Evolutionary conservation across 2,329 filamentous ascomycete genomes (phyloP).

Genomic region (Amauroascus verrucosus): DNA sequence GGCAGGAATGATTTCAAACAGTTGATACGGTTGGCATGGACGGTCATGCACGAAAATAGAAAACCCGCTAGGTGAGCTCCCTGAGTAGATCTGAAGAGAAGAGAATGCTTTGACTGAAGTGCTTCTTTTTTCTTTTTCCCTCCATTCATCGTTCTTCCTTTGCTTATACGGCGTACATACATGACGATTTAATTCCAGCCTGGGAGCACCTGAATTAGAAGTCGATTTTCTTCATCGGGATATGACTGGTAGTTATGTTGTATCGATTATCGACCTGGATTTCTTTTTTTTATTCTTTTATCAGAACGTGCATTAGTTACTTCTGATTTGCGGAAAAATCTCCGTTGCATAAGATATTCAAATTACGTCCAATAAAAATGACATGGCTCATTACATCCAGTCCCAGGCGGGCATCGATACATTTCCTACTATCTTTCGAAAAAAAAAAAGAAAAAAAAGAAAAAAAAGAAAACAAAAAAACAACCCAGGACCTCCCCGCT

Average conservation of each 20-base stretch:
- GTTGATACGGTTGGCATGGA: background rate
- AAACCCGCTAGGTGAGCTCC: background rate
- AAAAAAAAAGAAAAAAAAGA: too few species aligned
- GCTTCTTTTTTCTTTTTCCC: background rate
- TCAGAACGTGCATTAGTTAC: background rate
- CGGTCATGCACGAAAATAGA: background rate
- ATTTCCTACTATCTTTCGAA: background rate
- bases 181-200: background rate
- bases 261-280: background rate
- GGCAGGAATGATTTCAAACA: constrained; percentile 30
- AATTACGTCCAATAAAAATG: background rate
- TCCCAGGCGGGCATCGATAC: background rate
- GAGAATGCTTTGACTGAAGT: background rate
- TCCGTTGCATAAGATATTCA: background rate
- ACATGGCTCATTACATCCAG: background rate
- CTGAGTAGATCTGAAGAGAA: too few species aligned
- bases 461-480: background rate
- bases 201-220: background rate
- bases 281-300: background rate
- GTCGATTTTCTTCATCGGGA: background rate
- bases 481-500: background rate
- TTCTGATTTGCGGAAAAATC: background rate
- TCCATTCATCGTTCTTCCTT: background rate
- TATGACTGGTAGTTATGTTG: background rate
- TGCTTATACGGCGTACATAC: background rate